Evolutionary conservation across 78 protist genomes (phyloP).

Genomic region (Thecamonas trahens): DNA sequence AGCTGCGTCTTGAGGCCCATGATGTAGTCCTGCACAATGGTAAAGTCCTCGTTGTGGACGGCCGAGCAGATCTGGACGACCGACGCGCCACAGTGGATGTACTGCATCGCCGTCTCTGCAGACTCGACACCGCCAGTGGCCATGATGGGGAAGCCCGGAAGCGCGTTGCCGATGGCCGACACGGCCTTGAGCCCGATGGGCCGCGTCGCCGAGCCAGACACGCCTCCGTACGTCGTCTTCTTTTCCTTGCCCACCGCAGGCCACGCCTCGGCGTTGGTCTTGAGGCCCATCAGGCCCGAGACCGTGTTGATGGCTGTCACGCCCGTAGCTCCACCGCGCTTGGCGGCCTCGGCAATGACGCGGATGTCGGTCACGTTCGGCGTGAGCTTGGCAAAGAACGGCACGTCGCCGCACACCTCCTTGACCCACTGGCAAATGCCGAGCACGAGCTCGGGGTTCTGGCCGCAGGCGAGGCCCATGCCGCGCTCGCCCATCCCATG

Average conservation of each 20-base stretch:
- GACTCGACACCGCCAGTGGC: conserved; percentile 86
- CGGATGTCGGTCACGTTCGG: conserved; percentile 87
- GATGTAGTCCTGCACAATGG: conserved; percentile 87
- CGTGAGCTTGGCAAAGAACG: conserved; percentile 92
- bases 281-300: conserved; percentile 71
- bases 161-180: conserved; percentile 45
- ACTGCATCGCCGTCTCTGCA: conserved; percentile 79
- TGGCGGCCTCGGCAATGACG: conserved; percentile 82
- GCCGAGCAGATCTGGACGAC: conserved; percentile 80
- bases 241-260: conserved; percentile 81
- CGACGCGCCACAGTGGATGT: conserved; percentile 80
- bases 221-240: conserved; percentile 88
- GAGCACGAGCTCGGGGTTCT: conserved; percentile 74
- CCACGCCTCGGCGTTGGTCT: conserved; percentile 68
- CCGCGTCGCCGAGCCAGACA: conserved; percentile 86
- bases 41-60: conserved; percentile 91
- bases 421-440: conserved; percentile 79
- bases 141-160: conserved; percentile 73
- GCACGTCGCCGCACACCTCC: conserved; percentile 58
- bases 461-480: conserved; percentile 94
- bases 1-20: conserved; percentile 77
- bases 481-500: conserved; percentile 91
- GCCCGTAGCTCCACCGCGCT: conserved; percentile 87
- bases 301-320: conserved; percentile 78
- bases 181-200: conserved; percentile 82